Conservation (phyloP, 805 yeast species). For the Candida succiphila region DNA sequence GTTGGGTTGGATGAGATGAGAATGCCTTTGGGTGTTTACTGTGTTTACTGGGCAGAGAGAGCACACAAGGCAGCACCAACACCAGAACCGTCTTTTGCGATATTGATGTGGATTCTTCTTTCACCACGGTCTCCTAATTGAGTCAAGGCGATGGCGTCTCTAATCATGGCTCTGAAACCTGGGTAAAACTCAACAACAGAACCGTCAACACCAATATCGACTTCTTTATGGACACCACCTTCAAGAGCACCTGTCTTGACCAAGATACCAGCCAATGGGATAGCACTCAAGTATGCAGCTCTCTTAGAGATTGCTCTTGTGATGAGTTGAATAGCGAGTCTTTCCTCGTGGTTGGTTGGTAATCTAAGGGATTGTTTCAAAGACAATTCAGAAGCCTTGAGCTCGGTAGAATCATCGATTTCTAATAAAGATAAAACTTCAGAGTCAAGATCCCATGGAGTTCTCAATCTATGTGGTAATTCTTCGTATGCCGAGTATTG, state of each 20-base stretch:
- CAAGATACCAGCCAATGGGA: slow-evolving; percentile 79
- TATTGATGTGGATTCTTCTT: slow-evolving; percentile 63
- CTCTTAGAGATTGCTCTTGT: slow-evolving; percentile 77
- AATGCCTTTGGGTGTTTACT: no score
- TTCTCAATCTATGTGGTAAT: slow-evolving; percentile 54
- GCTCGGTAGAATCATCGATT: slow-evolving; percentile 69
- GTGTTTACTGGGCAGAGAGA: slow-evolving; percentile 8
- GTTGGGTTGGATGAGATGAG: no score
- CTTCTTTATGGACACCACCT: slow-evolving; percentile 49
- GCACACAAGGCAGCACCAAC: slow-evolving; percentile 98
- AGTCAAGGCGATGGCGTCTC: slow-evolving; percentile 65
- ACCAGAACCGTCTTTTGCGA: slow-evolving; percentile 93
- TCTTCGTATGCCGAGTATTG: slow-evolving; percentile 34
- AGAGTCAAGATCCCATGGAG: slow-evolving; percentile 71
- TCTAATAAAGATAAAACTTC: slow-evolving; percentile 82
- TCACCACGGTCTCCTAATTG: slow-evolving; percentile 68
- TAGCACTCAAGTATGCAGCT: slow-evolving; percentile 84
- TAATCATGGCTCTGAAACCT: slow-evolving; percentile 68
- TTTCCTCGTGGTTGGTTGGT: slow-evolving; percentile 63
- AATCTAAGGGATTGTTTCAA: slow-evolving; percentile 58
- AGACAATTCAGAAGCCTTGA: slow-evolving; percentile 61
- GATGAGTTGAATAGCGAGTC: slow-evolving; percentile 59
- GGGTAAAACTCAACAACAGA: slow-evolving; percentile 92
- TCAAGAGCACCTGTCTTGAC: slow-evolving; percentile 58
- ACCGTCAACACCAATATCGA: slow-evolving; percentile 95